phyloP scores from a whole-genome alignment of 192 early-diverging fungal genomes.

The Fimicolochytrium jonesii region DNA sequence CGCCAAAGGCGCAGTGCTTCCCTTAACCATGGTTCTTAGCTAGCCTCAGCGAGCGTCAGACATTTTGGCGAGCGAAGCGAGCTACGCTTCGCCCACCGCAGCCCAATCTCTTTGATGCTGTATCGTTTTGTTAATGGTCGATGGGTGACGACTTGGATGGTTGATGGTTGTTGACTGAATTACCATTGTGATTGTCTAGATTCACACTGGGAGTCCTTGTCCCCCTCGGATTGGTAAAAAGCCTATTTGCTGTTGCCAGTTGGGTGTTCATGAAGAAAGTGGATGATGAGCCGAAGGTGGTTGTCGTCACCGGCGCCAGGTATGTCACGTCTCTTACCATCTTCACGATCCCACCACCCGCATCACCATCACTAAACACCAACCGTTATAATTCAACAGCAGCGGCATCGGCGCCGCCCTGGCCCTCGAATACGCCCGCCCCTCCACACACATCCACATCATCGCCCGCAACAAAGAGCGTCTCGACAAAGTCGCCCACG shows the following conservation, averaged over 20 bases:
- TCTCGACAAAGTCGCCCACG: background rate
- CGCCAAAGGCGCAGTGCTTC: no score
- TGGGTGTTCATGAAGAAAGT: background rate
- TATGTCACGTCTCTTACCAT: background rate
- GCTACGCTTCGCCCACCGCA: no score
- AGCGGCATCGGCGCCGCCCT: background rate
- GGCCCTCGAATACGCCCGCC: background rate
- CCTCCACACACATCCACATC: background rate
- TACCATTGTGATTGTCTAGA: no score
- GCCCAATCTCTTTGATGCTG: no score
- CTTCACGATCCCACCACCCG: background rate
- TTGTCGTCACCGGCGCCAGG: conserved; percentile 3
- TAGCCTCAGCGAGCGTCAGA: no score
- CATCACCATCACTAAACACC: background rate
- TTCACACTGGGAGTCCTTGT: background rate
- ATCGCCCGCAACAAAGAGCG: background rate
- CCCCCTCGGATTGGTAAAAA: background rate
- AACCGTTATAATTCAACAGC: no score
- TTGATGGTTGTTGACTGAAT: no score
- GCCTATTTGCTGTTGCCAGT: background rate
- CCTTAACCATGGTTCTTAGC: no score
- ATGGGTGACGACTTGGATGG: no score
- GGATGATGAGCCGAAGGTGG: background rate
- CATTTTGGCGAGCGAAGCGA: no score
- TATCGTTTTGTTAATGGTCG: no score